Evolutionary conservation across 2,329 filamentous ascomycete species (phyloP).

Genomic region (Chalaropsis ovoidea): DNA sequence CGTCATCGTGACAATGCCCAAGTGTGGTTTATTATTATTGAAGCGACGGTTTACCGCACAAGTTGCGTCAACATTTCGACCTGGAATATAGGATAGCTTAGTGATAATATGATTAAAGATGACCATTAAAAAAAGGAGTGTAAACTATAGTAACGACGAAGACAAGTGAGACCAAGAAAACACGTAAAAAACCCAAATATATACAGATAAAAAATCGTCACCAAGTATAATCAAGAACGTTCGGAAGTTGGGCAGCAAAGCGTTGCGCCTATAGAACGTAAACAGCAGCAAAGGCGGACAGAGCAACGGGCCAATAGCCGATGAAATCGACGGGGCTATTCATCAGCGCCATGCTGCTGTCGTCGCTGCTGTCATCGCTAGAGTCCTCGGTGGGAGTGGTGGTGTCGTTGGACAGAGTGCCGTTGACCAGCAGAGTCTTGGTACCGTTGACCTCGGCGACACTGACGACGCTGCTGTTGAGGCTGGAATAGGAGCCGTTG

Average conservation of each 20-base stretch:
- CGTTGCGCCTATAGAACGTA: slow-evolving; percentile 27
- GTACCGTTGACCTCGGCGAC: slow-evolving; percentile 51
- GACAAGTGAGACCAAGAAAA: background rate
- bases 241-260: background rate
- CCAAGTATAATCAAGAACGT: background rate
- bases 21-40: no score
- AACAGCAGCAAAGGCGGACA: slow-evolving; percentile 38
- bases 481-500: slow-evolving; percentile 47
- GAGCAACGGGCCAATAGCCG: slow-evolving; percentile 44
- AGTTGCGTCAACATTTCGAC: no score
- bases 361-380: slow-evolving; percentile 31
- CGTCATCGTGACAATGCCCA: no score
- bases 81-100: no score
- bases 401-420: slow-evolving; percentile 61
- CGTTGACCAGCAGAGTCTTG: slow-evolving; percentile 59
- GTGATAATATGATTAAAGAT: no score
- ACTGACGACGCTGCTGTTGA: slow-evolving; percentile 53
- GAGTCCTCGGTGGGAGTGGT: slow-evolving; percentile 35
- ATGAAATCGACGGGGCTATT: slow-evolving; percentile 30
- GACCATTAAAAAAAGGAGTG: background rate
- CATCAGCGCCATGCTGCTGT: slow-evolving; percentile 32
- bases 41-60: no score
- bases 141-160: background rate
- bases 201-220: background rate
- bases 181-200: background rate